Percentiles rank a stretch among this genome's conserved stretches.
phyloP scores from a whole-genome alignment of 305 asterid species.

The Rubia peregrina region DNA sequence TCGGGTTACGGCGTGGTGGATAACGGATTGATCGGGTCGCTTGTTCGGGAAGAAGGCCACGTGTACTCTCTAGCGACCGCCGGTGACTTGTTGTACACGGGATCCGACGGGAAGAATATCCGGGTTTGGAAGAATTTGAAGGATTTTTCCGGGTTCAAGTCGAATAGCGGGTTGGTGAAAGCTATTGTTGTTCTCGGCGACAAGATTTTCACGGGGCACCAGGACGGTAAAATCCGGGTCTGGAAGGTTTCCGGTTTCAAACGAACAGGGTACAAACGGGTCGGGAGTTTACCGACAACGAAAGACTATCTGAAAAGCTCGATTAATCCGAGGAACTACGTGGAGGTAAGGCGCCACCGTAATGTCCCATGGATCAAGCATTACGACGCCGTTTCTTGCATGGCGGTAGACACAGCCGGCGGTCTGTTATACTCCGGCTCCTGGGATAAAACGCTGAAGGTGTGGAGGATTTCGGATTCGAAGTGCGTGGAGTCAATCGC shows the following conservation, averaged over 20 bases:
- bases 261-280: conserved; percentile 33
- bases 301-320: conserved; percentile 49
- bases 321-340: conserved; percentile 61
- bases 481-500: conserved; percentile 66
- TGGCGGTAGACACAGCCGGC: conserved; percentile 43
- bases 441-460: conserved; percentile 82
- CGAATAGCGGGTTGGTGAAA: conserved; percentile 77
- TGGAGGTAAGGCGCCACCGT: conserved; percentile 43
- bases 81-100: conserved; percentile 60
- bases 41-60: conserved; percentile 68
- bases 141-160: conserved; percentile 68
- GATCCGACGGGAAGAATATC: conserved; percentile 75
- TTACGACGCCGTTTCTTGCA: conserved; percentile 69
- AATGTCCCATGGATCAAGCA: conserved; percentile 79
- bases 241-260: conserved; percentile 46
- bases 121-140: conserved; percentile 71
- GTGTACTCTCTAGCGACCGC: conserved; percentile 67
- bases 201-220: conserved; percentile 77
- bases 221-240: conserved; percentile 76
- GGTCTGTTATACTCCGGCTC: conserved; percentile 78
- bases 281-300: conserved; percentile 66
- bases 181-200: conserved; percentile 58
- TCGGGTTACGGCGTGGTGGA: background rate
- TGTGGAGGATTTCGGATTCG: conserved; percentile 71
- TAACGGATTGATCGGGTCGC: conserved; percentile 51